Evolutionary conservation across 192 early-diverging fungal genomes (phyloP), one percentile per base, ranked within the genome.

Genomic region (Jimgerdemannia flammicorona): DNA sequence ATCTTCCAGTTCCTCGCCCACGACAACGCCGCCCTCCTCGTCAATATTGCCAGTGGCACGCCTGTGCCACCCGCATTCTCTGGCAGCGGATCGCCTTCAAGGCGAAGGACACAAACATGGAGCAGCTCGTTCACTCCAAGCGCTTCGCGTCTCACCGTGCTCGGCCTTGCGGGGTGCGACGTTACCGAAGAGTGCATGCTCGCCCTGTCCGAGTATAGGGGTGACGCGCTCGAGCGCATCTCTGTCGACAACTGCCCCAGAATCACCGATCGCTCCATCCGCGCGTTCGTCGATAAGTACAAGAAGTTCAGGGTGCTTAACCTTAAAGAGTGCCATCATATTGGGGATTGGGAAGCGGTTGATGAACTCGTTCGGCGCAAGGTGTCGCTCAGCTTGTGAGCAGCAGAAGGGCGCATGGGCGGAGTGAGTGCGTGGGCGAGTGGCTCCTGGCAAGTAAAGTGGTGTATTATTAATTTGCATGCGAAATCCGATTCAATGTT

Each of bases 161-260:
- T 87, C 40, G 87, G 85, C 40, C 69, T 88, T 39, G 87, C 87
- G 0, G 85, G 85, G 0, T 88, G 85, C 72, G 85, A 83, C 42
- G 81, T 87, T 65, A 74, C 76, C 0, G 85, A 88, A 49, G 81
- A 80, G 14, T 86, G 83, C 39, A 78, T 88, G 74, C 73, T 86
- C 18, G 64, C 79, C 43, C 70, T 87, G 65, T 83, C 85, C 18
- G 77, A 75, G 41, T 72, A 76, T 40, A 77, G 80, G 7, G 71
- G 76, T 0, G 44, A 74, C 2, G 81, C 74, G 8, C 79, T 84
- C 39, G 83, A 84, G 54, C 80, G 84, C 7, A 81, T 89, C 65
- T 86, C 86, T 3, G 72, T 86, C 66, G 85, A 84, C 66, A 81
- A 78, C 64, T 86, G 86, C 69, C 77, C 78, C 17, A 67, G 81